Conservation (phyloP, 768 basidiomycete species). For the Lyophyllum decastes region DNA sequence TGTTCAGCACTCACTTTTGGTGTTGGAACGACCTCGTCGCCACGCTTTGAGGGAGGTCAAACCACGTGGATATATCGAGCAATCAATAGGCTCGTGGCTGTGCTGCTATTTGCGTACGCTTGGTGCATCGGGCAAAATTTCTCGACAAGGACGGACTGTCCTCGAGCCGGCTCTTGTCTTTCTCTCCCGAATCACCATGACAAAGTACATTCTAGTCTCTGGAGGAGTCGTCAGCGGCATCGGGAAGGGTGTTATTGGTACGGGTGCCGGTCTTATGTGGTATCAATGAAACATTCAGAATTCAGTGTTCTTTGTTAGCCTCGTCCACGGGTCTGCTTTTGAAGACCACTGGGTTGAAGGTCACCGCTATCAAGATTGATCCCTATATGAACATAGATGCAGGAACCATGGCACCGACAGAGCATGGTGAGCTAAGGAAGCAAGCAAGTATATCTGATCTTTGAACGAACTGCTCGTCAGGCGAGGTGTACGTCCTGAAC, state of each 20-base stretch:
- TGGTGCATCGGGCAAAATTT: conserved; percentile 11
- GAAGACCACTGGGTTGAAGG: conserved; percentile 94
- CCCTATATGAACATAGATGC: conserved; percentile 99
- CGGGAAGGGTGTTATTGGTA: conserved; percentile 99
- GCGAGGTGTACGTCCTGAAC: conserved; percentile 97
- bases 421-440: conserved; percentile 73
- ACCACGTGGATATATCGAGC: not conserved
- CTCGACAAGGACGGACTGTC: not conserved
- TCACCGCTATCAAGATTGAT: conserved; percentile 99
- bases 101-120: conserved; percentile 8
- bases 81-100: conserved; percentile 2
- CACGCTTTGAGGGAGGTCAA: too few species aligned
- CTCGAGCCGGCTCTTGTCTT: not conserved
- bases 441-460: not conserved
- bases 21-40: too few species aligned
- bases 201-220: conserved; percentile 94
- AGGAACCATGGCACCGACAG: conserved; percentile 97
- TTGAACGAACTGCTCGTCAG: conserved; percentile 27
- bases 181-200: conserved; percentile 50
- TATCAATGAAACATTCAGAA: conserved; percentile 14
- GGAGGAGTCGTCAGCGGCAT: conserved; percentile 99
- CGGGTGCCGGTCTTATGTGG: conserved; percentile 30
- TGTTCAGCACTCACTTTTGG: too few species aligned
- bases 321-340: conserved; percentile 95
- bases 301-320: conserved; percentile 48